phyloP scores from a whole-genome alignment of 1,284 basidiomycete species.

The Entoloma clypeatum region DNA sequence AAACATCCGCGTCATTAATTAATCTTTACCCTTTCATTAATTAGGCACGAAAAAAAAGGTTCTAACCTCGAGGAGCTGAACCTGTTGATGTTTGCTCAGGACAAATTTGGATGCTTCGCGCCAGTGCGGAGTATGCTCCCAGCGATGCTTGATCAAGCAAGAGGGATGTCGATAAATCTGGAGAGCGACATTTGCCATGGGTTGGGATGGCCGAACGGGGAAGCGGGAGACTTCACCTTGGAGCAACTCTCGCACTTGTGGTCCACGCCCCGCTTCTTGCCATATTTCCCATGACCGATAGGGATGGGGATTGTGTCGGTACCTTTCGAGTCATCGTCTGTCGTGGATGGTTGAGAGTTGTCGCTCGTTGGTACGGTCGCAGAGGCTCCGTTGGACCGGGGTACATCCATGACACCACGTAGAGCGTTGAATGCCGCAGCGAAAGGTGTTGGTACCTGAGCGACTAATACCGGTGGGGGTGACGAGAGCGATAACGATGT shows the following conservation, averaged over 20 bases:
- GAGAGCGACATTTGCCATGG: constrained; percentile 11
- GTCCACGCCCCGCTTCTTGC: constrained; percentile 76
- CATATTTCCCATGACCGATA: constrained; percentile 39
- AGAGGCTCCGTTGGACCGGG: constrained; percentile 11
- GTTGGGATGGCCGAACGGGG: constrained; percentile 4
- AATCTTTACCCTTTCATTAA: no score
- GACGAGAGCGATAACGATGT: constrained; percentile 53
- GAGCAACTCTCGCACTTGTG: constrained; percentile 92
- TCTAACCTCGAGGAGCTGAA: constrained; percentile 87
- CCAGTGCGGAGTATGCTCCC: constrained; percentile 98
- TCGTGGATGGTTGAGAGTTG: constrained; percentile 15
- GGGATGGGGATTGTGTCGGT: constrained; percentile 37
- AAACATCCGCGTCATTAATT: constrained; percentile 2
- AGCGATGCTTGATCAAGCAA: constrained; percentile 94
- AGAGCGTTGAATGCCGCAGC: constrained; percentile 21
- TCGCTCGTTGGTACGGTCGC: constrained; percentile 21
- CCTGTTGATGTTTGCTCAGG: constrained; percentile 96
- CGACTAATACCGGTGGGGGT: constrained; percentile 35
- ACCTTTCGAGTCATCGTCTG: constrained; percentile 13
- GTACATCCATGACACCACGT: constrained; percentile 7
- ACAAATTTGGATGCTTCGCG: constrained; percentile 92
- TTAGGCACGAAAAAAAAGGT: not conserved
- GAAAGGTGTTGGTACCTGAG: constrained; percentile 29
- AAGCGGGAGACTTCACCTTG: constrained; percentile 51
- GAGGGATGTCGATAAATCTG: constrained; percentile 93